A percentile compares a stretch with the other conserved stretches of the same genome.
phyloP scores from a whole-genome alignment of 495 filamentous ascomycete species.

The Podospora appendiculata region DNA sequence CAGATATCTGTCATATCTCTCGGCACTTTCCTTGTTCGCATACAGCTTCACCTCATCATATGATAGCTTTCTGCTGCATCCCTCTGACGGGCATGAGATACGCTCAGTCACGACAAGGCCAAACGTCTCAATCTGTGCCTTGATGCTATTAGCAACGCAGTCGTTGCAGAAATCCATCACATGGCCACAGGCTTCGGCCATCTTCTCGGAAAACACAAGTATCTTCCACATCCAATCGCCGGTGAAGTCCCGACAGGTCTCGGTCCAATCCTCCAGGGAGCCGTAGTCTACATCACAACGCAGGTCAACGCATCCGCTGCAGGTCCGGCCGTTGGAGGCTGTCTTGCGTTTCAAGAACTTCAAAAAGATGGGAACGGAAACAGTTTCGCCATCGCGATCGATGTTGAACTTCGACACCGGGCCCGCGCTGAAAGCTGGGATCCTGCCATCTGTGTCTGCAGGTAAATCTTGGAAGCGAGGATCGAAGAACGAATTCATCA shows the following conservation, averaged over 20 bases:
- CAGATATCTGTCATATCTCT: background rate
- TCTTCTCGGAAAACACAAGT: background rate
- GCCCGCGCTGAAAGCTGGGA: background rate
- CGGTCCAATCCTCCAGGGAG: background rate
- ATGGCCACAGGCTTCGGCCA: background rate
- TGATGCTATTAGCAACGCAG: background rate
- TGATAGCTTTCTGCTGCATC: background rate
- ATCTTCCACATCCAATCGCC: conserved; percentile 1
- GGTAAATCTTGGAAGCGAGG: background rate
- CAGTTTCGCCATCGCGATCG: background rate
- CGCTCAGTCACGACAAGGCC: background rate
- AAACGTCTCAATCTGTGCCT: background rate
- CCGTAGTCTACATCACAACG: background rate
- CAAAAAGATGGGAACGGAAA: background rate
- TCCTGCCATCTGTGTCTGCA: background rate
- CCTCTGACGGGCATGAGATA: background rate
- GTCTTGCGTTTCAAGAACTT: background rate
- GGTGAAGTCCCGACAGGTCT: background rate
- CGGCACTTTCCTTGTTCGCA: background rate
- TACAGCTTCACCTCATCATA: background rate
- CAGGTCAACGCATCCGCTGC: background rate
- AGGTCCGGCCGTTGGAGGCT: background rate
- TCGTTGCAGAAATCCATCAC: background rate
- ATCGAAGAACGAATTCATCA: background rate
- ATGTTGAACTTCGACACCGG: background rate